phyloP scores from a whole-genome alignment of 2,329 filamentous ascomycete species.

The Fusarium sp. region DNA sequence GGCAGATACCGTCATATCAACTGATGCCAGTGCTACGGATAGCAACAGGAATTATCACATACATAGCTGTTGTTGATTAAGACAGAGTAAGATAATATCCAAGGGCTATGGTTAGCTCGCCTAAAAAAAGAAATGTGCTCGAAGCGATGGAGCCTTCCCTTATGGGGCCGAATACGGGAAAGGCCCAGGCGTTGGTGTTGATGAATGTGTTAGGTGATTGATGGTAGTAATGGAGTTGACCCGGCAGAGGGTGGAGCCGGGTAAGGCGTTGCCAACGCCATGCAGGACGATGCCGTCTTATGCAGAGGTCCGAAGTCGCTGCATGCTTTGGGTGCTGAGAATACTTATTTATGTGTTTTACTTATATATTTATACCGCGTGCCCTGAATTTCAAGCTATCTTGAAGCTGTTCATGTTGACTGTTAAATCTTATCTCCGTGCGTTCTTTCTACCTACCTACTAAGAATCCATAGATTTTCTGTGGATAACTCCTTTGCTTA shows the following conservation, averaged over 20 bases:
- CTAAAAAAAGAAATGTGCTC: slow-evolving; percentile 1
- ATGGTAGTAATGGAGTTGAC: slow-evolving; percentile 30
- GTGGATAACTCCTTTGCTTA: neutral
- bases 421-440: no score
- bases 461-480: no score
- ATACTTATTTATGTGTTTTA: no score
- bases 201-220: slow-evolving; percentile 44
- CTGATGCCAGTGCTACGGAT: neutral
- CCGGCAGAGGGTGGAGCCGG: slow-evolving; percentile 12
- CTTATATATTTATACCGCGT: no score
- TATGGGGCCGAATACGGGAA: slow-evolving; percentile 28
- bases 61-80: neutral
- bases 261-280: slow-evolving; percentile 9
- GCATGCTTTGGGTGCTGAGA: no score
- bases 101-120: neutral
- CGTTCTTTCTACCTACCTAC: no score
- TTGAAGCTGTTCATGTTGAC: no score
- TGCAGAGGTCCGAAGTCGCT: no score
- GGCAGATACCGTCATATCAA: neutral
- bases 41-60: neutral
- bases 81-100: neutral
- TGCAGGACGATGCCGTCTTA: slow-evolving; percentile 8
- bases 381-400: no score
- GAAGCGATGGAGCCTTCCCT: slow-evolving; percentile 20
- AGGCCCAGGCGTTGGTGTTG: slow-evolving; percentile 10